Evolutionary conservation across 78 protist species (phyloP).

Genomic region (Pelomyxa schiedti): DNA sequence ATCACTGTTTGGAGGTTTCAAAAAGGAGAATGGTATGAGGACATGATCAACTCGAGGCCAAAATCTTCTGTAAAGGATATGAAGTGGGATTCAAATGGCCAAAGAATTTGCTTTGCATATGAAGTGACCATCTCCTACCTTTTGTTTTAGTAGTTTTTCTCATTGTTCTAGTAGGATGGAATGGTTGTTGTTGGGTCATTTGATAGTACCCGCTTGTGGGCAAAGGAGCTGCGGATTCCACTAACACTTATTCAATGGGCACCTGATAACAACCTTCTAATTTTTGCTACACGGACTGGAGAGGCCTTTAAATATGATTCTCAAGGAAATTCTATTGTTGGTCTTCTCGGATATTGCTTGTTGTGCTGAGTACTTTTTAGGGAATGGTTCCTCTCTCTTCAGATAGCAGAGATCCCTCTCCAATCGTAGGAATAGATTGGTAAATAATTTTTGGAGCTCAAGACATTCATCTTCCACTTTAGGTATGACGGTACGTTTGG

Average conservation of each 20-base stretch:
- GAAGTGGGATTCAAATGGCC: constrained; percentile 62
- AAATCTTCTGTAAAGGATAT: constrained; percentile 46
- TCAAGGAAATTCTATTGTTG: not conserved
- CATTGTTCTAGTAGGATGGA: not conserved
- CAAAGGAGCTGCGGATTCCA: constrained; percentile 15
- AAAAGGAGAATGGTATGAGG: constrained; percentile 72
- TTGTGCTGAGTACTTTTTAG: no score
- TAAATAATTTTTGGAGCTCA: no score
- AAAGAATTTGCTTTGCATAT: constrained; percentile 65
- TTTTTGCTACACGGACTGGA: constrained; percentile 26
- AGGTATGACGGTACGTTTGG: constrained; percentile 33
- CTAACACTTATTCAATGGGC: constrained; percentile 52
- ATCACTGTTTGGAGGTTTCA: constrained; percentile 65
- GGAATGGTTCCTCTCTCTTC: no score
- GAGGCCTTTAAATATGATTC: constrained; percentile 40
- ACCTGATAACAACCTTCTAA: constrained; percentile 33
- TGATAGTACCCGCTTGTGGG: constrained; percentile 69
- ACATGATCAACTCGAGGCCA: constrained; percentile 76
- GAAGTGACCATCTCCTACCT: constrained; percentile 43
- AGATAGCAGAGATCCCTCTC: no score
- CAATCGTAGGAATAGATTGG: no score
- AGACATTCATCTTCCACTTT: not conserved
- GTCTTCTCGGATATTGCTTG: no score
- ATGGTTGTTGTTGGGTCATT: constrained; percentile 65
- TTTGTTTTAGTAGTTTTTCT: not conserved